Evolutionary conservation across 73 alveolate species (phyloP).

Genomic region (Tetrahymena elliotti): DNA sequence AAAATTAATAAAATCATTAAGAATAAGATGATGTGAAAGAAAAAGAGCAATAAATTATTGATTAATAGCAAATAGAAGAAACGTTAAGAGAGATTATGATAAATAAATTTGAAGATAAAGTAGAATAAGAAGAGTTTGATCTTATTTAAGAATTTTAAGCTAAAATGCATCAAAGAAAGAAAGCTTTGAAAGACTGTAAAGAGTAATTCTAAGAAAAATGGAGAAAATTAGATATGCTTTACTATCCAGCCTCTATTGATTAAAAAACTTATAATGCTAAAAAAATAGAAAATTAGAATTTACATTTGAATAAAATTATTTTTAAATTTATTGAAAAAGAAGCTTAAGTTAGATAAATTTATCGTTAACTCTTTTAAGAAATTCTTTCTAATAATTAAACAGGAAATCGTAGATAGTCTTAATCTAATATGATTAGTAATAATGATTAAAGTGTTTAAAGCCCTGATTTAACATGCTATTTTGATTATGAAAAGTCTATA

Average conservation of each 20-base stretch:
- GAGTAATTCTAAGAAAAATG: not conserved
- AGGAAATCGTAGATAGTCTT: not conserved
- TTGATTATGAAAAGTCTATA: not conserved
- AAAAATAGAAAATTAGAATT: not conserved
- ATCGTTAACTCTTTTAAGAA: not conserved
- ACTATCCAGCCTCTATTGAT: not conserved
- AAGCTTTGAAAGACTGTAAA: not conserved
- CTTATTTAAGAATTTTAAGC: not conserved
- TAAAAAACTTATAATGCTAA: not conserved
- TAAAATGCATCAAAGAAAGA: not conserved
- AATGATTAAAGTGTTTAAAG: not conserved
- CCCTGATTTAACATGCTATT: not conserved
- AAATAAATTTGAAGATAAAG: not conserved
- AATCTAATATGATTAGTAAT: not conserved
- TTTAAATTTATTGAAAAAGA: not conserved
- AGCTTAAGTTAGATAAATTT: not conserved
- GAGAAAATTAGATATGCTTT: not conserved
- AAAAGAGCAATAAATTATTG: not conserved
- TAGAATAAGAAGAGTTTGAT: not conserved
- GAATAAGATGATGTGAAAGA: not conserved
- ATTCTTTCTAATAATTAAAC: not conserved
- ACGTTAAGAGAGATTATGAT: not conserved
- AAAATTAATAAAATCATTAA: too few species aligned
- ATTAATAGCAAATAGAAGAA: not conserved
- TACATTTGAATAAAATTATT: not conserved